Conservation (phyloP, 176 grass and related monocot genomes). For the Phoenix dactylifera region DNA sequence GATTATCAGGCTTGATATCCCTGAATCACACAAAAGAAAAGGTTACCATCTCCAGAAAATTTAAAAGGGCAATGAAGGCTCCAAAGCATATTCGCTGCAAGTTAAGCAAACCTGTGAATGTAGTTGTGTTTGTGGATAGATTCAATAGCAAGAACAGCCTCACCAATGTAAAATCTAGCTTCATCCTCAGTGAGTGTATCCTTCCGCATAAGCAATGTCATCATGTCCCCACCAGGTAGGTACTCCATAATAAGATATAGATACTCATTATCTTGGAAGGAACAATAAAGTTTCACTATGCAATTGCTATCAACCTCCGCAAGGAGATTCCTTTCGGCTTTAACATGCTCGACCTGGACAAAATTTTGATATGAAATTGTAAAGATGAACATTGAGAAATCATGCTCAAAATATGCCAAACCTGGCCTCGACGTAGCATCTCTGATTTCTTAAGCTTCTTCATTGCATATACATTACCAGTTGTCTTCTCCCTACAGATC, state of each 20-base stretch:
- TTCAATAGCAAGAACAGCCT: slow-evolving; percentile 84
- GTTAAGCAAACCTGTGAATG: slow-evolving; percentile 63
- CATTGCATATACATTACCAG: slow-evolving; percentile 92
- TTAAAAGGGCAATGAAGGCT: background rate
- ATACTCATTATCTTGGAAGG: slow-evolving; percentile 88
- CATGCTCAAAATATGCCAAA: slow-evolving; percentile 6
- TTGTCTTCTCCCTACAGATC: slow-evolving; percentile 74
- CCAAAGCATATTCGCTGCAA: background rate
- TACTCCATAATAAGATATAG: slow-evolving; percentile 99
- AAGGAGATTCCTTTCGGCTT: slow-evolving; percentile 97
- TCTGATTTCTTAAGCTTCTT: slow-evolving; percentile 98
- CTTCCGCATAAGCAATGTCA: slow-evolving; percentile 97
- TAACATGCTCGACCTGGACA: slow-evolving; percentile 89
- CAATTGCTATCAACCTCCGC: slow-evolving; percentile 94
- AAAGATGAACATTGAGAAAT: background rate
- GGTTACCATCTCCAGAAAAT: slow-evolving; percentile 7
- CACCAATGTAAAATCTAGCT: slow-evolving; percentile 82
- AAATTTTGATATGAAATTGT: slow-evolving; percentile 1
- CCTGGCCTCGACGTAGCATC: slow-evolving; percentile 98
- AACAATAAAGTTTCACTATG: slow-evolving; percentile 92
- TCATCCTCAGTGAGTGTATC: slow-evolving; percentile 78
- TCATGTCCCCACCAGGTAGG: slow-evolving; percentile 93
- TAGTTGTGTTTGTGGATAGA: slow-evolving; percentile 95
- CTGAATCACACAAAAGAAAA: slow-evolving; percentile 28
- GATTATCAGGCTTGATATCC: slow-evolving; percentile 99